Evolutionary conservation across 345 rosid genomes (phyloP).

Genomic region (Aethionema arabicum): DNA sequence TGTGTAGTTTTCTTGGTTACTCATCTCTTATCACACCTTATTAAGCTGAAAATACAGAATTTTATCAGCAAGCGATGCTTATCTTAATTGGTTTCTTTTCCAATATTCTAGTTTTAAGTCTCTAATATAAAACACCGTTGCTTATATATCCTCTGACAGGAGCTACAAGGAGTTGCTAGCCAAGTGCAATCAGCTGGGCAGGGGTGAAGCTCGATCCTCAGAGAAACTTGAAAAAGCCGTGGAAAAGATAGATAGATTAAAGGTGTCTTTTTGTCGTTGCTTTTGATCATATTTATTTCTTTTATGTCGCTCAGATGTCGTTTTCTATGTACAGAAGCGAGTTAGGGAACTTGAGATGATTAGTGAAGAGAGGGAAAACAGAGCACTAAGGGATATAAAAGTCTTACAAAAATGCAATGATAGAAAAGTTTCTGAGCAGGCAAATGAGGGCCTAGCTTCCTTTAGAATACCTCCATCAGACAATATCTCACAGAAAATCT

Average conservation of each 20-base stretch:
- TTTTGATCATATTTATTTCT: slow-evolving; percentile 10
- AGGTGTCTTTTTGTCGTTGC: slow-evolving; percentile 41
- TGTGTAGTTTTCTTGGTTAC: slow-evolving; percentile 1
- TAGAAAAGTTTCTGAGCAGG: slow-evolving; percentile 20
- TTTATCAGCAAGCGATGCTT: not conserved
- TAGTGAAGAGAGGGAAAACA: slow-evolving; percentile 64
- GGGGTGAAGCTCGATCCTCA: slow-evolving; percentile 74
- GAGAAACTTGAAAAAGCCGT: slow-evolving; percentile 74
- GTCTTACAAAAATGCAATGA: slow-evolving; percentile 38
- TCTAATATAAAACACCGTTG: slow-evolving; percentile 7
- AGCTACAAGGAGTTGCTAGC: slow-evolving; percentile 85
- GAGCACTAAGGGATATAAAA: slow-evolving; percentile 61
- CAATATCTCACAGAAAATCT: slow-evolving; percentile 25
- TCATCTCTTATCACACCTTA: not conserved
- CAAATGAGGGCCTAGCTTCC: slow-evolving; percentile 26
- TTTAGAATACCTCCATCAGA: slow-evolving; percentile 31
- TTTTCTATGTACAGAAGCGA: slow-evolving; percentile 44
- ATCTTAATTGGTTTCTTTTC: not conserved
- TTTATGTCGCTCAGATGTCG: not conserved
- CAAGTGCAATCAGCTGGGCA: slow-evolving; percentile 82
- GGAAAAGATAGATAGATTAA: slow-evolving; percentile 62
- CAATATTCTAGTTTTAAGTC: not conserved
- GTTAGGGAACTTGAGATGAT: slow-evolving; percentile 65
- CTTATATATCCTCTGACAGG: slow-evolving; percentile 40
- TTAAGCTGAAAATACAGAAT: slow-evolving; percentile 7